Percentiles rank a stretch among this genome's conserved stretches.
Conservation (phyloP, 2,329 filamentous ascomycete species). For the Penicillium janthinellum region DNA sequence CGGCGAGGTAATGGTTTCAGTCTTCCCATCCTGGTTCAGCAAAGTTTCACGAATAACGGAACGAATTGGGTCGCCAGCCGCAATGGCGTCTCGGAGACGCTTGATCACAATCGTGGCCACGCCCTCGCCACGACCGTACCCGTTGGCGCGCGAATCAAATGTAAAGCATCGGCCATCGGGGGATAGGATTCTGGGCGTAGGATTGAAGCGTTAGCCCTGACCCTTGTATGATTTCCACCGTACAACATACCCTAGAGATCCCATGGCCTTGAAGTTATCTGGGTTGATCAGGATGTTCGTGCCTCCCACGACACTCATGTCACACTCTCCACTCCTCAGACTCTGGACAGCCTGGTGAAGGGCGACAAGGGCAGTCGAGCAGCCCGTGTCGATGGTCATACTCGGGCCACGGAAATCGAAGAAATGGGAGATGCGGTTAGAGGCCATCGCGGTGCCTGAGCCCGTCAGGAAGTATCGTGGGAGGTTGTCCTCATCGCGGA, state of each 20-base stretch:
- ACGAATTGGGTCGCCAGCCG: conserved; percentile 44
- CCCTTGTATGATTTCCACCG: not conserved
- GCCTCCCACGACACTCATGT: conserved; percentile 5
- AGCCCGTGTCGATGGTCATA: conserved; percentile 31
- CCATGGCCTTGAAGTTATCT: not conserved
- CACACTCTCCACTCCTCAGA: conserved; percentile 21
- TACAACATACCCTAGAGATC: not conserved
- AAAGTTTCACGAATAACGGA: conserved; percentile 40
- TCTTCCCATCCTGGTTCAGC: conserved; percentile 47
- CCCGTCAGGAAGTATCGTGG: conserved; percentile 4
- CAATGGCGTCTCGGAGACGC: conserved; percentile 40
- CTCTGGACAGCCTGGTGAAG: conserved; percentile 24
- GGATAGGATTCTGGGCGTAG: not conserved
- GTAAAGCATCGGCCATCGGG: conserved; percentile 8
- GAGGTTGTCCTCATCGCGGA: conserved; percentile 9
- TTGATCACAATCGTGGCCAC: conserved; percentile 32
- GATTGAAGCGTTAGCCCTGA: not conserved
- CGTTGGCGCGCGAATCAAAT: conserved; percentile 39
- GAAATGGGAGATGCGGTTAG: conserved; percentile 33
- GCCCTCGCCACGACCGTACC: conserved; percentile 7
- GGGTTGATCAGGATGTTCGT: not conserved
- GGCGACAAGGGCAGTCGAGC: conserved; percentile 30
- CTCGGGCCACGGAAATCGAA: conserved; percentile 35
- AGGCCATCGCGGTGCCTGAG: conserved; percentile 1
- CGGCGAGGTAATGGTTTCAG: conserved; percentile 40